phyloP scores from a whole-genome alignment of 2,329 filamentous ascomycete species.

The Paramyrothecium sp. region DNA sequence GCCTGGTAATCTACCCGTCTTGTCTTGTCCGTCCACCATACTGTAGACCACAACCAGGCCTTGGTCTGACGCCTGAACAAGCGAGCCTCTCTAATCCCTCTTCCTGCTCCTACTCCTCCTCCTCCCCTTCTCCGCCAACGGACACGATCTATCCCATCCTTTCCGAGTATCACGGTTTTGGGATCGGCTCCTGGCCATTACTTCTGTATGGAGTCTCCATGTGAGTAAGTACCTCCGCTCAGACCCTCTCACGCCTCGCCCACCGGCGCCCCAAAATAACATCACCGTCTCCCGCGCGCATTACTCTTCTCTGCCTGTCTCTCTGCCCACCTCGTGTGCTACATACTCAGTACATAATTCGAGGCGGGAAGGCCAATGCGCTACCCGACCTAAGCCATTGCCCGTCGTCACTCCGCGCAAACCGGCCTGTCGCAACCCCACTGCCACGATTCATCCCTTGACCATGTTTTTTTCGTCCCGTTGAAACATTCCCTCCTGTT shows the following conservation, averaged over 20 bases:
- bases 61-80: not conserved
- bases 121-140: not conserved
- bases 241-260: not conserved
- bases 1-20: not conserved
- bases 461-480: not conserved
- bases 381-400: not conserved
- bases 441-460: not conserved
- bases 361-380: not conserved
- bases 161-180: not conserved
- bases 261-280: not conserved
- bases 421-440: too few species aligned
- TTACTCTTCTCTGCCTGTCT: not conserved
- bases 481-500: not conserved
- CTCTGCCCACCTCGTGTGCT: not conserved
- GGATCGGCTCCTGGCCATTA: not conserved
- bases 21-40: not conserved
- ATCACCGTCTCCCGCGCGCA: not conserved
- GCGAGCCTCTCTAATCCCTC: not conserved
- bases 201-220: constrained; percentile 2
- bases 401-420: too few species aligned
- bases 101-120: not conserved
- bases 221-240: constrained; percentile 1
- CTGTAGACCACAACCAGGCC: not conserved
- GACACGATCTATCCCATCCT: not conserved
- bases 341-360: not conserved